Evolutionary conservation across 2,329 filamentous ascomycete species (phyloP).

Genomic region (Lachnellula subtilissima): DNA sequence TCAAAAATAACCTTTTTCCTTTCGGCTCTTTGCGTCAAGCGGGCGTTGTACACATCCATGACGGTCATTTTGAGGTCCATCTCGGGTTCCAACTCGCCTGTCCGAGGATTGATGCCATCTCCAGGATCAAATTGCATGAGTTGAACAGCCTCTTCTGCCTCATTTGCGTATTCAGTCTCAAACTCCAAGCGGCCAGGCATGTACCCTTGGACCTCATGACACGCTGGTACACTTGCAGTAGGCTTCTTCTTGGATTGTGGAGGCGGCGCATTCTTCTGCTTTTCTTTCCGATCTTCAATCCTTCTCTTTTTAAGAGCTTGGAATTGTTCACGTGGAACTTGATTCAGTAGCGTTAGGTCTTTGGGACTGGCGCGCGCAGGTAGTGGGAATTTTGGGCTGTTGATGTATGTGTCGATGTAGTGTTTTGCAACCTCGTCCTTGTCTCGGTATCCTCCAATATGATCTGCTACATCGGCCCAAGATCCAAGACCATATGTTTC

Average conservation of each 20-base stretch:
- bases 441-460: slow-evolving; percentile 89
- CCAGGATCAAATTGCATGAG: slow-evolving; percentile 98
- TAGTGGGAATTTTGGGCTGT: slow-evolving; percentile 78
- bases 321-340: slow-evolving; percentile 86
- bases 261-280: slow-evolving; percentile 75
- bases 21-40: slow-evolving; percentile 84
- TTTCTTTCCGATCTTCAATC: slow-evolving; percentile 88
- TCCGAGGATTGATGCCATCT: slow-evolving; percentile 80
- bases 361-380: slow-evolving; percentile 80
- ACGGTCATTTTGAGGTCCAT: slow-evolving; percentile 97
- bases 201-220: slow-evolving; percentile 96
- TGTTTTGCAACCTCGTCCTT: slow-evolving; percentile 97
- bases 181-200: slow-evolving; percentile 98
- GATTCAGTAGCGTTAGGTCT: slow-evolving; percentile 72
- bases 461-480: slow-evolving; percentile 96
- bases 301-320: slow-evolving; percentile 87
- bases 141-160: slow-evolving; percentile 96
- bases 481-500: slow-evolving; percentile 96
- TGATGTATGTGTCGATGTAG: slow-evolving; percentile 82
- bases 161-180: slow-evolving; percentile 95
- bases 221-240: slow-evolving; percentile 89
- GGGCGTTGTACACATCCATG: slow-evolving; percentile 96
- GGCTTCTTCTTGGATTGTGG: slow-evolving; percentile 91
- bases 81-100: slow-evolving; percentile 85
- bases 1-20: slow-evolving; percentile 97